Evolutionary conservation across 306 rosid species (phyloP), one percentile per base, ranked within the genome.

Genomic region (Cucurbita moschata): DNA sequence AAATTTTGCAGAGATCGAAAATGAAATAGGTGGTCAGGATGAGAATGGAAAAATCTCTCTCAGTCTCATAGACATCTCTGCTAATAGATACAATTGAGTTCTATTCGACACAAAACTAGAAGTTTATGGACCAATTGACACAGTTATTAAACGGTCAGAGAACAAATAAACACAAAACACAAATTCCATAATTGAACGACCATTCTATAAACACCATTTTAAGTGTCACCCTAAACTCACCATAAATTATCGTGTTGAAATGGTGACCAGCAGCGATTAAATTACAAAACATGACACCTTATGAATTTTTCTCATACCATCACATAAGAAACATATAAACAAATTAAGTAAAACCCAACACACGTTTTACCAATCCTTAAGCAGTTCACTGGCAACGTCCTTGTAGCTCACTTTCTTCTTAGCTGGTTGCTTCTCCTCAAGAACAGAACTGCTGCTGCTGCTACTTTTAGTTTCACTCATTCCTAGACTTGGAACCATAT

Each of bases 351-450:
- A 60, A 14, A 50, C 54, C 54, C 54, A 40, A 64, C 55, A 0
- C 55, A 13, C 7, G 8, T 69, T 62, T 82, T 83, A 90, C 89
- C 92, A 87, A 78, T 93, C 97, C 79, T 90, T 85, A 5, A 94
- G 95, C 69, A 94, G 81, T 70, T 87, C 71, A 42, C 66, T 51
- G 43, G 95, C 97, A 72, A 89, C 72, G 73, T 89, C 97, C 91
- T 85, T 91, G 79, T 89, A 89, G 87, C 96, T 94, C 49, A 91
- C 95, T 78, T 86, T 94, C 86, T 82, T 90, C 90, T 83, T 87
- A 12, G 72, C 0, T 80, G 85, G 83, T 72, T 61, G 82, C 77
- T 85, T 84, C 65, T 81, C 86, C 57, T 64, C 46, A 30, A 75
- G 26, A 38, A 26, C 18, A 57, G 46, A 50, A 15, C 38, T 63